Base-by-base conservation (phyloP, 768 basidiomycete genomes). In the Trametes villosa region DNA sequence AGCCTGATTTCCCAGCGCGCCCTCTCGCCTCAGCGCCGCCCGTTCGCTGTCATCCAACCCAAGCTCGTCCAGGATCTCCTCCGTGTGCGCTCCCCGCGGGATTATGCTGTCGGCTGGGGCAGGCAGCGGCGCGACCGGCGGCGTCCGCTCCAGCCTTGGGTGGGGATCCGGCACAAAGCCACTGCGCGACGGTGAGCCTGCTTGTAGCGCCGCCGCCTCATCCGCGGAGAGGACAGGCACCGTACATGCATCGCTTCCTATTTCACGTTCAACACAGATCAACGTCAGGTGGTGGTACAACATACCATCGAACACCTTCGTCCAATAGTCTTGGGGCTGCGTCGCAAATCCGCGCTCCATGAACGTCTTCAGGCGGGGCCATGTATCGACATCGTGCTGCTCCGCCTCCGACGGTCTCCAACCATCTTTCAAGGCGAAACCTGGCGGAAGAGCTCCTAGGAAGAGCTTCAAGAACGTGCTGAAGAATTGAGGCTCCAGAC, bases 401-500 rank as follows among this genome's bases (percentile, higher is more conserved):
- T 72, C 78, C 9, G 75, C 75, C 20, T 72, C 66, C 5, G 74
- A 78, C 0, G 88, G 89, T 29, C 69, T 77, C 88, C 89, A 90
- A 17, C 80, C 80, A 20, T 78, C 73, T 40, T 75, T 69, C 27
- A 78, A 70, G 20, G 75, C 71, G 57, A 83, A 83, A 27, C 73
- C 74, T 7, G 64, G 24, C 0, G 82, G 82, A 8, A 91, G 70
- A 24, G 82, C 80, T 20, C 72, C 70, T 31, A 81, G 67, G 71
- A 92, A 89, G 1, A 65, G 67, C 11, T 79, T 75, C 44, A 91
- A 76, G 67, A 92, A 92, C 1, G 73, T 75, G 24, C 76, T 73
- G 71, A 87, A 92, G 73, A 92, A 92, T 40, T 83, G 81, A 6
- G 88, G 86, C 69, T 92, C 91, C 13, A 91, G 70, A 67, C 89